Evolutionary conservation across 352 stramenopile genomes (phyloP).

Genomic region (Phytophthora meadii): DNA sequence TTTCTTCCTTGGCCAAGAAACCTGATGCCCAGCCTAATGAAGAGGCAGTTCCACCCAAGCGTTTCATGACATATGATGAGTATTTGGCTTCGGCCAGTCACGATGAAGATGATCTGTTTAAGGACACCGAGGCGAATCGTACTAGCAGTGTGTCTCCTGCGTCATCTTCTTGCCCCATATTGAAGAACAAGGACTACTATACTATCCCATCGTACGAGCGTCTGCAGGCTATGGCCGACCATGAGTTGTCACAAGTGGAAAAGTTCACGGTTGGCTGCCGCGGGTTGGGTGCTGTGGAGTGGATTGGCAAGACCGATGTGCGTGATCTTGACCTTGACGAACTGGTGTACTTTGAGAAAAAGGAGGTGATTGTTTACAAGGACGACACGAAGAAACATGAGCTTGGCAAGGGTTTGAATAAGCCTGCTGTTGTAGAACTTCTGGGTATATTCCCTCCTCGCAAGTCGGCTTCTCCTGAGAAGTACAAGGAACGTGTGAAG

Average conservation of each 20-base stretch:
- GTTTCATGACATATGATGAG: slow-evolving; percentile 85
- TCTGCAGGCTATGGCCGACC: slow-evolving; percentile 76
- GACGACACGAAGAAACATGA: slow-evolving; percentile 87
- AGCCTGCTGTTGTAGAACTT: slow-evolving; percentile 81
- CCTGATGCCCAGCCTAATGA: slow-evolving; percentile 30
- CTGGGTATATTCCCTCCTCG: slow-evolving; percentile 77
- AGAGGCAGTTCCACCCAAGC: slow-evolving; percentile 45
- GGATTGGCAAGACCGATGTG: slow-evolving; percentile 83
- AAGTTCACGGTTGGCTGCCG: slow-evolving; percentile 84
- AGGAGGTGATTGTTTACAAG: slow-evolving; percentile 88
- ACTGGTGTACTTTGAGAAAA: slow-evolving; percentile 83
- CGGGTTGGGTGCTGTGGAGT: slow-evolving; percentile 79
- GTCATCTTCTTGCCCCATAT: slow-evolving; percentile 57
- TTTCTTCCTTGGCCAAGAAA: slow-evolving; percentile 45
- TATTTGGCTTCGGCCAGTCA: slow-evolving; percentile 75
- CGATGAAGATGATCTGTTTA: slow-evolving; percentile 53
- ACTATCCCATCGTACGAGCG: slow-evolving; percentile 74
- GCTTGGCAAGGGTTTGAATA: slow-evolving; percentile 77
- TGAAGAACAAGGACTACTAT: slow-evolving; percentile 85
- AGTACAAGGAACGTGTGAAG: slow-evolving; percentile 83
- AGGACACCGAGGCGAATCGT: slow-evolving; percentile 27
- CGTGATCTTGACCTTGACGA: slow-evolving; percentile 82
- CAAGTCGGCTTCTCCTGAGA: slow-evolving; percentile 59
- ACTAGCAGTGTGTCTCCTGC: slow-evolving; percentile 13
- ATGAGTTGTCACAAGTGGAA: slow-evolving; percentile 73